Conservation (phyloP, 2,329 filamentous ascomycete species). For the Colletotrichum salicis region DNA sequence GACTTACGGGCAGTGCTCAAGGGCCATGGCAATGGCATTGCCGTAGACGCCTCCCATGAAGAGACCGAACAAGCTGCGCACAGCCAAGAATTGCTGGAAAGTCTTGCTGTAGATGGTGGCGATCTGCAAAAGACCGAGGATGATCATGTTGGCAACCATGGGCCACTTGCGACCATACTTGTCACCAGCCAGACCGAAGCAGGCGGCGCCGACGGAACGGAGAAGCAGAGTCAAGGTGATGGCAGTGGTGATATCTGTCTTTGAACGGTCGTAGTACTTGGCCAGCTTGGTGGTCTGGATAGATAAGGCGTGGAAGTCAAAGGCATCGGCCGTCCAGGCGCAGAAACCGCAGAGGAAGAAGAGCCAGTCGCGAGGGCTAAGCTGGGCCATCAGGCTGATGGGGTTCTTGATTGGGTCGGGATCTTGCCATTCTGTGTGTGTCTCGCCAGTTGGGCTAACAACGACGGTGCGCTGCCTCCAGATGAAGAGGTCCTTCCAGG, state of each 20-base stretch:
- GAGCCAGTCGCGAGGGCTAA: constrained; percentile 75
- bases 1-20: constrained; percentile 76
- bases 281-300: constrained; percentile 80
- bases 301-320: constrained; percentile 84
- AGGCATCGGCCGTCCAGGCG: constrained; percentile 84
- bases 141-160: constrained; percentile 82
- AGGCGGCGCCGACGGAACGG: constrained; percentile 77
- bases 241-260: constrained; percentile 77
- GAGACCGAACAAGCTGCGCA: constrained; percentile 77
- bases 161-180: constrained; percentile 86
- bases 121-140: constrained; percentile 74
- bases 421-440: constrained; percentile 73
- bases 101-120: constrained; percentile 81
- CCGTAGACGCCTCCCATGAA: constrained; percentile 87
- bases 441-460: constrained; percentile 72
- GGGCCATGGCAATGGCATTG: constrained; percentile 80
- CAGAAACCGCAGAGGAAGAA: constrained; percentile 80
- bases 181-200: constrained; percentile 82
- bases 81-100: constrained; percentile 79
- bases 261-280: constrained; percentile 58
- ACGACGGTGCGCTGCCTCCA: constrained; percentile 80
- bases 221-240: constrained; percentile 81
- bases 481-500: constrained; percentile 72
- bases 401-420: constrained; percentile 77
- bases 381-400: constrained; percentile 72